Evolutionary conservation across 352 stramenopile genomes (phyloP), one percentile per base, ranked within the genome.

Genomic region (Globisporangium cystogenes): DNA sequence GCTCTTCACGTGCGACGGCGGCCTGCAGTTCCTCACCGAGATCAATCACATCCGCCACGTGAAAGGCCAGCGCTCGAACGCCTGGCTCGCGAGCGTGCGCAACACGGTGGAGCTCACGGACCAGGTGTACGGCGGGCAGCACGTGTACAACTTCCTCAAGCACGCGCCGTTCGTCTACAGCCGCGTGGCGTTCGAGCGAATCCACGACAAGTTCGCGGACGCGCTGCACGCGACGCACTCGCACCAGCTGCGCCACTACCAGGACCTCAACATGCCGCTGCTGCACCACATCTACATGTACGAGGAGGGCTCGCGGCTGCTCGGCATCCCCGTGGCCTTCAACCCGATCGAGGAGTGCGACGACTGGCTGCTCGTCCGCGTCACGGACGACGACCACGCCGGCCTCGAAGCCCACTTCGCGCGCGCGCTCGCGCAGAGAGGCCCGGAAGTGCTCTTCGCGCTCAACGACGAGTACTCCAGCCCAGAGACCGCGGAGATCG

Each of bases 141-240:
- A 93, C 54, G 74, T 86, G 21, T 88, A 87, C 64, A 91, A 93
- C 48, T 93, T 91, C 59, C 60, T 93, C 48, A 93, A 93, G 64
- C 82, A 93, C 64, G 85, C 85, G 39, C 85, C 85, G 20, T 95
- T 92, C 55, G 74, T 95, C 4, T 95, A 95, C 71, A 91, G 76
- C 35, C 82, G 83, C 50, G n/a, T n/a, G n/a, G n/a, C n/a, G n/a
- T 91, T 93, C 46, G 74, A 89, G 56, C 70, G 75, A 41, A 86
- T 93, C 49, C 82, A 91, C 60, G 68, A 76, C 29, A 86, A 82
- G 43, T 93, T 91, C 49, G 59, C 51, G 8, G 65, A 64, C 2
- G 57, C 72, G 41, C 61, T 93, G 7, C 67, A 87, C 20, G 60
- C 62, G 14, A 93, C 71, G 58, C 59, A 87, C 8, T 44, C 54